Evolutionary conservation across 352 stramenopile genomes (phyloP), one percentile per base, ranked within the genome.

Genomic region (Blastocystis sp.): DNA sequence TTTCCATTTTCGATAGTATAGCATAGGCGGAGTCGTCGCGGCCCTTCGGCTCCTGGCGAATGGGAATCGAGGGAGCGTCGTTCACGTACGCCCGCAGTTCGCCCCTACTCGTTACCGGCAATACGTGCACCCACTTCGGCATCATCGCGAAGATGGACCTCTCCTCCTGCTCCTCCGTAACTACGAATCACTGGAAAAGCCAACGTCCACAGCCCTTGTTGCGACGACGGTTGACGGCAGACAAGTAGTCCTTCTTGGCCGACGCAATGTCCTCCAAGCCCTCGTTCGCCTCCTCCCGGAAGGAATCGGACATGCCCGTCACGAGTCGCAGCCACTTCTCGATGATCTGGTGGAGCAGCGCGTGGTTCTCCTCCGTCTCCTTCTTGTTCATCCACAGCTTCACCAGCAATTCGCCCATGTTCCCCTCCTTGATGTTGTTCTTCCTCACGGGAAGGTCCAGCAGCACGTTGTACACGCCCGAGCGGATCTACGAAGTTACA

Each of bases 311-410:
- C 60, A 85, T 50, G 4, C 74, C 74, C 3, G 74, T 85, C 9
- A 85, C 74, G 3, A 67, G 65, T 85, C 74, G 74, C 51, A 85
- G 74, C 74, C 74, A 85, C 61, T 85, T 85, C n/a, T 85, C 74
- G 16, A 85, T 85, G 37, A 85, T 85, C 51, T 67, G 50, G 61
- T 85, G 74, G 1, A 85, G 74, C n/a, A 69, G 26, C 59, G 41
- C 31, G 6, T 59, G 74, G 13, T 85, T 85, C 60, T 85, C 74
- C 31, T 69, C 33, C 33, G 74, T 59, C 66, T 85, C 74, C 33
- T 85, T 85, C 16, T 51, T 33, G 45, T 85, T 62, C 35, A 51
- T 62, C 74, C 74, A 85, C n/a, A 85, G 24, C 74, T 67, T 85
- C 24, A 85, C 74, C 19, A 85, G 74, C 41, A 85, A 19, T n/a